Evolutionary conservation across 257 asterid species (phyloP).

Genomic region (Solanum peruvianum): DNA sequence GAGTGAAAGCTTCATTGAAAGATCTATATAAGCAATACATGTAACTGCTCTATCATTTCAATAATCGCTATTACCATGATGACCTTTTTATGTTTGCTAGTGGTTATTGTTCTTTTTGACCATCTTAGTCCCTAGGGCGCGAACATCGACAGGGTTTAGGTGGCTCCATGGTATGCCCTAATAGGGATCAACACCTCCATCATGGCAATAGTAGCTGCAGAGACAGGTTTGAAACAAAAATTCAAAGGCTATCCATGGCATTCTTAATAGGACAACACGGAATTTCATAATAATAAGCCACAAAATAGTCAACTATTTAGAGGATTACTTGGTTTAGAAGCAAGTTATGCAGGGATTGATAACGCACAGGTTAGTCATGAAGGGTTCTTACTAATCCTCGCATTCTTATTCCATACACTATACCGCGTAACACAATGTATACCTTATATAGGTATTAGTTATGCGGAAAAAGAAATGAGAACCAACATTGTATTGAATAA

Average conservation of each 20-base stretch:
- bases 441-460: background rate
- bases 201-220: background rate
- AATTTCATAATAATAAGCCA: background rate
- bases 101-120: slow-evolving; percentile 32
- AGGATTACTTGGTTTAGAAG: background rate
- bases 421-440: background rate
- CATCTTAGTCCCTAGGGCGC: slow-evolving; percentile 18
- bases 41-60: background rate
- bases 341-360: background rate
- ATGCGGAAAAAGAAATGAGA: background rate
- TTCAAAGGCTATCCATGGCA: background rate
- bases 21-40: background rate
- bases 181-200: slow-evolving; percentile 4
- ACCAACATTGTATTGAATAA: background rate
- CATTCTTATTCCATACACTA: background rate
- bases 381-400: background rate
- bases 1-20: background rate
- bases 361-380: background rate
- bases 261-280: background rate
- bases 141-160: slow-evolving; percentile 10
- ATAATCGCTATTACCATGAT: background rate
- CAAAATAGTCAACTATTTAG: background rate
- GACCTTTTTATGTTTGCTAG: background rate
- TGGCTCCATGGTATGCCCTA: slow-evolving; percentile 40
- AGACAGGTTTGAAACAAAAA: slow-evolving; percentile 32